phyloP scores from a whole-genome alignment of 345 rosid genomes.

The Kernera saxatilis region DNA sequence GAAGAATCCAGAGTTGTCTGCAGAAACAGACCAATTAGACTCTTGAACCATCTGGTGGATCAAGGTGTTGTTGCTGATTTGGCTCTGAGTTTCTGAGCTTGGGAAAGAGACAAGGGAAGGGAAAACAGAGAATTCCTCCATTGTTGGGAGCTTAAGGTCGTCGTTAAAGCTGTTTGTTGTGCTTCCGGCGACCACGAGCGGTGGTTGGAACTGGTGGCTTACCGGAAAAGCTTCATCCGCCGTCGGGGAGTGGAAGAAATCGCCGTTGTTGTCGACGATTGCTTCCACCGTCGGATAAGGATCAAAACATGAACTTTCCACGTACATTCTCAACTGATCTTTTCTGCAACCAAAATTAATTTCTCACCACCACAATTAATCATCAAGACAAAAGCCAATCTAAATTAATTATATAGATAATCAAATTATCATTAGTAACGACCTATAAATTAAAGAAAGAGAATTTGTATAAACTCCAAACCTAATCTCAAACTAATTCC shows the following conservation, averaged over 20 bases:
- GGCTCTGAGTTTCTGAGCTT: conserved; percentile 17
- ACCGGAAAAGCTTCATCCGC: conserved; percentile 1
- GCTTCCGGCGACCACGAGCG: conserved; percentile 13
- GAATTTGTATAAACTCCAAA: conserved; percentile 1
- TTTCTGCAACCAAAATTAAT: conserved; percentile 6
- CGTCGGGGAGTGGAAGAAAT: neutral
- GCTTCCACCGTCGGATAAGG: conserved; percentile 34
- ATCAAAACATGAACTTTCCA: conserved; percentile 43
- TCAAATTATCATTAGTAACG: neutral
- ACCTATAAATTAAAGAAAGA: neutral
- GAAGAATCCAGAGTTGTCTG: conserved; percentile 30
- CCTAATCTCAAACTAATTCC: conserved; percentile 27
- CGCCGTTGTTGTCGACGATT: conserved; percentile 11
- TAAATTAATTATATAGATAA: too few species aligned
- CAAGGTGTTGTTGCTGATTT: neutral
- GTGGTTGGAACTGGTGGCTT: conserved; percentile 13
- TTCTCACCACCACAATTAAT: neutral
- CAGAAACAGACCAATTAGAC: conserved; percentile 27
- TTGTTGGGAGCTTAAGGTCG: conserved; percentile 33
- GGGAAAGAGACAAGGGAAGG: conserved; percentile 21
- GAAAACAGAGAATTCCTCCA: conserved; percentile 29
- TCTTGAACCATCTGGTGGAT: conserved; percentile 35
- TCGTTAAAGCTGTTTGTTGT: conserved; percentile 35
- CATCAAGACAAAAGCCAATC: neutral
- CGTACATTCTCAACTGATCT: conserved; percentile 34